A percentile compares a stretch with the other conserved stretches of the same genome.
These are phyloP conservation scores for Tetracladium setigerum DNA, from an alignment of 495 filamentous ascomycete species.

Conservation along the genomic window DNA sequence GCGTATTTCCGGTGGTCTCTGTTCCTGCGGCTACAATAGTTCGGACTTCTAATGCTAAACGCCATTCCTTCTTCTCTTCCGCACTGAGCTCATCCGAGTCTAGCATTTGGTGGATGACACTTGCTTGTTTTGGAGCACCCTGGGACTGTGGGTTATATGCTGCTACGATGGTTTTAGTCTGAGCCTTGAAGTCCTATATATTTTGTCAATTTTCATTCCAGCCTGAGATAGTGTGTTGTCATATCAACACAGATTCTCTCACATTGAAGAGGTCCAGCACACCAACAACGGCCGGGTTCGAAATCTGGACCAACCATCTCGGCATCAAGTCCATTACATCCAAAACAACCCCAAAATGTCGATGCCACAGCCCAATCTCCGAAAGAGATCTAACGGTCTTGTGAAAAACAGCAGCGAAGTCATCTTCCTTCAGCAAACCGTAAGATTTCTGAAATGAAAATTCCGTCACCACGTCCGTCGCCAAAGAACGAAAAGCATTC, in stretches of 20 bases:
- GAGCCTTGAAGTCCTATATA: constrained; percentile 2
- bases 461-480: constrained; percentile 29
- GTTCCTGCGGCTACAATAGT: constrained; percentile 26
- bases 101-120: constrained; percentile 25
- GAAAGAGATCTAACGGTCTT: constrained; percentile 1
- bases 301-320: constrained; percentile 1
- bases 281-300: constrained; percentile 1
- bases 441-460: constrained; percentile 27
- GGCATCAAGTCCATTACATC: constrained; percentile 7
- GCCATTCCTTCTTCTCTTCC: constrained; percentile 19
- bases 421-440: constrained; percentile 24
- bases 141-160: not conserved
- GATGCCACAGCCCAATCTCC: constrained; percentile 9
- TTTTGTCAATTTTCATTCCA: too few species aligned
- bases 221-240: too few species aligned
- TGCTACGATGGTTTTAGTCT: constrained; percentile 1
- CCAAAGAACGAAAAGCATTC: constrained; percentile 27
- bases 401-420: constrained; percentile 18
- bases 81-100: constrained; percentile 20
- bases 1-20: constrained; percentile 26
- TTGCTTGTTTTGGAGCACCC: constrained; percentile 5
- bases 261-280: constrained; percentile 7
- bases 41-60: constrained; percentile 22
- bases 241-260: too few species aligned
- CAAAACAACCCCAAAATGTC: constrained; percentile 13